phyloP scores from a whole-genome alignment of 2,329 filamentous ascomycete genomes.

The Aspergillus neotritici region DNA sequence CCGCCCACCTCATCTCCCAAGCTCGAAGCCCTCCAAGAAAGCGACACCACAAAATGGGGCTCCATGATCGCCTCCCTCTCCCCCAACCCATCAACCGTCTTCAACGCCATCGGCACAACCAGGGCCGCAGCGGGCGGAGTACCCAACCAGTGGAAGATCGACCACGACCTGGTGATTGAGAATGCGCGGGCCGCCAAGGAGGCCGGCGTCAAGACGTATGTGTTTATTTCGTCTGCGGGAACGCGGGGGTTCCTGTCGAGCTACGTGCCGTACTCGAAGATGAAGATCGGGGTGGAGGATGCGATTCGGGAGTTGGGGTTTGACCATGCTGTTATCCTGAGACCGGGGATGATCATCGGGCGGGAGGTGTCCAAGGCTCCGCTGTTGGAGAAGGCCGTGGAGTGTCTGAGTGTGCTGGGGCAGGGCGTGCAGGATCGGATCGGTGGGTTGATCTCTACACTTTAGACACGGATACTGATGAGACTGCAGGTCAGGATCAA shows the following conservation, averaged over 20 bases:
- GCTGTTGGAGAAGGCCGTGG: constrained; percentile 20
- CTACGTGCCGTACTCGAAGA: constrained; percentile 32
- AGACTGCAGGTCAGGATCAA: constrained; percentile 23
- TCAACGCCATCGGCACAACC: constrained; percentile 34
- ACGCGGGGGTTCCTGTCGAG: constrained; percentile 24
- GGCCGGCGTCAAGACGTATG: constrained; percentile 31
- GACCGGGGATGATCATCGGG: constrained; percentile 34
- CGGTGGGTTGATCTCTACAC: constrained; percentile 13
- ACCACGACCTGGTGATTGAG: constrained; percentile 34
- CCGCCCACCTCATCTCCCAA: constrained; percentile 22
- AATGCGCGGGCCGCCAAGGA: constrained; percentile 32
- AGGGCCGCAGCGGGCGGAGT: constrained; percentile 28
- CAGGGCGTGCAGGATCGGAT: constrained; percentile 24
- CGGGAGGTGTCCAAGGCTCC: constrained; percentile 12
- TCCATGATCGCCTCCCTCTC: constrained; percentile 19
- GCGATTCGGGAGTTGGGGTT: constrained; percentile 32
- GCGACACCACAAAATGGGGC: constrained; percentile 28
- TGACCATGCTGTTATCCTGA: constrained; percentile 32
- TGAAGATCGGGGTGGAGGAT: constrained; percentile 36
- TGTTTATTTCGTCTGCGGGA: constrained; percentile 32
- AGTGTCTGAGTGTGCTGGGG: constrained; percentile 17
- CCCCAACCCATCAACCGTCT: constrained; percentile 22
- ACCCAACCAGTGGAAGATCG: constrained; percentile 34
- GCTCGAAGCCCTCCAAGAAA: constrained; percentile 24
- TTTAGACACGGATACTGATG: not conserved